Percentiles rank a stretch among this genome's conserved stretches.
These are phyloP conservation scores for Xylaria sp. DNA, from an alignment of 2,329 filamentous ascomycete species.

Conservation along the genomic window DNA sequence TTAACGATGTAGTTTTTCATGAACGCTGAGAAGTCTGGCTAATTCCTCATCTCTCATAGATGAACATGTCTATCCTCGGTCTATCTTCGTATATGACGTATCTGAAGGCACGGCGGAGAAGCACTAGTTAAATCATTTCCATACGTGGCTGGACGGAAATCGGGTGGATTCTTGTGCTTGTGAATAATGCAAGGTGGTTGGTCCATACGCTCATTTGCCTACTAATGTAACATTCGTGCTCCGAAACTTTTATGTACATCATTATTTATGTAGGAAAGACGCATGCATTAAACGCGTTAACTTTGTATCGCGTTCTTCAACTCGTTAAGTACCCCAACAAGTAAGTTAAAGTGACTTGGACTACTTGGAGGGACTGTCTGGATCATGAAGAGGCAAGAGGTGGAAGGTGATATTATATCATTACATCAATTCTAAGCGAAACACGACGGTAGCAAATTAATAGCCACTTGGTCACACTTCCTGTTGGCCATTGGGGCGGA, in stretches of 20 bases:
- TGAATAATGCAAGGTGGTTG: not conserved
- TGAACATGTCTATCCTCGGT: not conserved
- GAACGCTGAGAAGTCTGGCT: not conserved
- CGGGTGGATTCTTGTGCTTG: not conserved
- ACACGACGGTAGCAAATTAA: too few relatives aligned
- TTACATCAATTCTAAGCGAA: not conserved
- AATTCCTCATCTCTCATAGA: not conserved
- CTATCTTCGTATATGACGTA: not conserved
- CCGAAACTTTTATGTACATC: not conserved
- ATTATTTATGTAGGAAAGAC: not conserved
- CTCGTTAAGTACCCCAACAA: not conserved
- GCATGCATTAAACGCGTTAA: not conserved
- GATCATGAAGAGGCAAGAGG: too few relatives aligned
- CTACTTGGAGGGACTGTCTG: not conserved
- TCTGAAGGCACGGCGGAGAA: not conserved
- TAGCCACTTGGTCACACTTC: too few relatives aligned
- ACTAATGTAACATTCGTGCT: too few relatives aligned
- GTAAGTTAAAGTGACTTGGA: not conserved
- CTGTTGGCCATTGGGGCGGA: not conserved
- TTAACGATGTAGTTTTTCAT: not conserved
- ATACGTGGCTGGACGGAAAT: not conserved
- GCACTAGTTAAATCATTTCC: not conserved
- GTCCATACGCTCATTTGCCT: not conserved
- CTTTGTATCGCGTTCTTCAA: not conserved
- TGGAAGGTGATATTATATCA: not conserved